Percentiles rank a stretch among this genome's conserved stretches.
Evolutionary conservation across 2,329 filamentous ascomycete genomes (phyloP).

Genomic region (Alternaria atra): DNA sequence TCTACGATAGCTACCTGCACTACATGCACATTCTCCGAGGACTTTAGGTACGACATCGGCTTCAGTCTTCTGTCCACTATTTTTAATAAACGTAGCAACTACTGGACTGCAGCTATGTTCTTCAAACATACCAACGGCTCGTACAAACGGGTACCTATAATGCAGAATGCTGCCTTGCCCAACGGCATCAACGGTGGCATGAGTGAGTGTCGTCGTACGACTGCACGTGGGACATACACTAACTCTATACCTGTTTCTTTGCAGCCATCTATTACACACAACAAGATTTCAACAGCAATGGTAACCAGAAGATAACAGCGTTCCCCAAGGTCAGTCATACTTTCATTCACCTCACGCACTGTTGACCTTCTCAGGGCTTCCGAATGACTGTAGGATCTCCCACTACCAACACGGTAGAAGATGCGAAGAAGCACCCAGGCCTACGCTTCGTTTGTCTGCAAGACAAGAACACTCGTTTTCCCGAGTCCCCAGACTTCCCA

Average conservation of each 20-base stretch:
- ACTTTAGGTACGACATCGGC: slow-evolving; percentile 20
- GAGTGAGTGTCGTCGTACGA: slow-evolving; percentile 14
- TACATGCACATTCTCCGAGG: slow-evolving; percentile 29
- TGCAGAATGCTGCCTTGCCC: slow-evolving; percentile 21
- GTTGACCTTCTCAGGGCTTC: slow-evolving; percentile 31
- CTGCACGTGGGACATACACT: not conserved
- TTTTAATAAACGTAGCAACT: slow-evolving; percentile 23
- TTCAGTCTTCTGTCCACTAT: not conserved
- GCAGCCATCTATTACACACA: slow-evolving; percentile 42
- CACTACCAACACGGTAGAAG: slow-evolving; percentile 23
- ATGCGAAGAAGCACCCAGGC: slow-evolving; percentile 9
- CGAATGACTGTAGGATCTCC: slow-evolving; percentile 48
- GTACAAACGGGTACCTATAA: slow-evolving; percentile 38
- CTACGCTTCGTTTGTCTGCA: slow-evolving; percentile 17
- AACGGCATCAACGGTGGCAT: slow-evolving; percentile 43
- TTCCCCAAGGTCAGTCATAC: slow-evolving; percentile 34
- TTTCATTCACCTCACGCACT: too few species aligned
- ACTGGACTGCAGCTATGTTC: slow-evolving; percentile 45
- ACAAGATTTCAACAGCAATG: slow-evolving; percentile 46
- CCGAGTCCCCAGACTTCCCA: slow-evolving; percentile 15
- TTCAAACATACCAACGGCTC: slow-evolving; percentile 40
- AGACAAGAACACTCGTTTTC: slow-evolving; percentile 36
- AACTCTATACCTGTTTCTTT: not conserved
- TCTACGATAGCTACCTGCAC: slow-evolving; percentile 21
- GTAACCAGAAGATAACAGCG: slow-evolving; percentile 33